These are phyloP conservation scores for Trichosporon inkin DNA, from an alignment of 1,284 basidiomycete species.

Conservation along the genomic window DNA sequence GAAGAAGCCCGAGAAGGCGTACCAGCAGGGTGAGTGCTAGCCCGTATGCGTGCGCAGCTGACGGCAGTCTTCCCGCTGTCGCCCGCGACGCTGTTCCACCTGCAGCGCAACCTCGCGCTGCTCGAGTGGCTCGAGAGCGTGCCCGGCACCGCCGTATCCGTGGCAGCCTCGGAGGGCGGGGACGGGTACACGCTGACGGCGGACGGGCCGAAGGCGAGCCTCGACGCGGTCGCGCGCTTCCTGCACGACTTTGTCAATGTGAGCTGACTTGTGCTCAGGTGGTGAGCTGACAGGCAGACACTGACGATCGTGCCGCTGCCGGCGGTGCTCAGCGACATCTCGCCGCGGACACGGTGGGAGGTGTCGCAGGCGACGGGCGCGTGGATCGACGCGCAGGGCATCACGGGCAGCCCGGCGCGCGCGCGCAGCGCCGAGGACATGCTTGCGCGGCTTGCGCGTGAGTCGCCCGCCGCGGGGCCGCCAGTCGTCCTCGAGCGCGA, in stretches of 20 bases:
- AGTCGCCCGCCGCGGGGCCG: not conserved
- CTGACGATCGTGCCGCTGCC: not conserved
- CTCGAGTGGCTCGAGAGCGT: conserved; percentile 7
- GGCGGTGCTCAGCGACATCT: not conserved
- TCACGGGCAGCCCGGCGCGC: not conserved
- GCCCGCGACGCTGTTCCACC: conserved; percentile 23
- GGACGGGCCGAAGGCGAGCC: not conserved
- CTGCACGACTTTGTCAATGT: conserved; percentile 4
- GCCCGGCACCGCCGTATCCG: not conserved
- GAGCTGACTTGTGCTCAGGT: not conserved
- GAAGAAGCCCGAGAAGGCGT: not conserved
- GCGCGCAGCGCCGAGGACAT: not conserved
- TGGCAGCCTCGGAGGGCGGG: not conserved
- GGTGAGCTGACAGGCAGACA: not conserved
- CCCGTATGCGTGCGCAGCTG: not conserved
- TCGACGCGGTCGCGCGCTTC: not conserved
- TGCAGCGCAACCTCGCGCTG: conserved; percentile 15
- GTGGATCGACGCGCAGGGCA: not conserved
- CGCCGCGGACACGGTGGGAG: not conserved
- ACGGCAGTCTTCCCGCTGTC: conserved; percentile 8
- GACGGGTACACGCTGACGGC: not conserved
- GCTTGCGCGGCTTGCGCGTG: not conserved
- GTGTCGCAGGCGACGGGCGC: not conserved
- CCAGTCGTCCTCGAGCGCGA: not conserved
- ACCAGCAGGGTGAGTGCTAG: not conserved